A percentile compares a stretch with the other conserved stretches of the same genome.
Evolutionary conservation across 257 asterid species (phyloP).

Genomic region (Mitragyna speciosa): DNA sequence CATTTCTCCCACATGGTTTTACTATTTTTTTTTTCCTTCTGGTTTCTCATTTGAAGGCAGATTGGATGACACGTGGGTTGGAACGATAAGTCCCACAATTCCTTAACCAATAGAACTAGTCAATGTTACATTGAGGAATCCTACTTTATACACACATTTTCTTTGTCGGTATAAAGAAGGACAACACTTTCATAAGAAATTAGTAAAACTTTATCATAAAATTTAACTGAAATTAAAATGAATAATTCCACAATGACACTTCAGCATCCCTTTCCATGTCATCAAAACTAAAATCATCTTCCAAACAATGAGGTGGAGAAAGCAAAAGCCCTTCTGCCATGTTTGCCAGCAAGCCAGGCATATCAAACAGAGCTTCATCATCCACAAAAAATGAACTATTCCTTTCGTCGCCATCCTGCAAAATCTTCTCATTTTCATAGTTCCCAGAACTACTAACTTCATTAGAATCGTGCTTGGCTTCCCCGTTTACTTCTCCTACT

Average conservation of each 20-base stretch:
- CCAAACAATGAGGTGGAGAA: conserved; percentile 56
- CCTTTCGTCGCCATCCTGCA: not conserved
- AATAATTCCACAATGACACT: conserved; percentile 57
- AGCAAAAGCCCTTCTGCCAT: conserved; percentile 50
- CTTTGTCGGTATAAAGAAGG: too few relatives aligned
- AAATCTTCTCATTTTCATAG: not conserved
- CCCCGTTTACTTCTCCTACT: not conserved
- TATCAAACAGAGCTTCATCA: conserved; percentile 17
- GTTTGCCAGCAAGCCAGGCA: conserved; percentile 18
- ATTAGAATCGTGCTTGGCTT: not conserved
- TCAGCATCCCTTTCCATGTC: conserved; percentile 54
- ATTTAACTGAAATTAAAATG: conserved; percentile 25
- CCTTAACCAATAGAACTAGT: not conserved
- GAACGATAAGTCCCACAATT: not conserved
- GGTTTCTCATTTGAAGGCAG: not conserved
- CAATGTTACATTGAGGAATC: too few relatives aligned
- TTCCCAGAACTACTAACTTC: not conserved
- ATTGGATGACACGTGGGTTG: not conserved
- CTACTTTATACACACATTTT: not conserved
- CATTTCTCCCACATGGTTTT: not conserved
- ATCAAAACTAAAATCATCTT: conserved; percentile 33
- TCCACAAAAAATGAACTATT: not conserved
- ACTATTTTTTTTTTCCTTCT: too few relatives aligned
- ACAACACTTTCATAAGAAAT: too few relatives aligned
- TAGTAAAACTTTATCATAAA: not conserved